Base-by-base conservation (phyloP, 164 flowering plant species). In the Aristolochia contorta region DNA sequence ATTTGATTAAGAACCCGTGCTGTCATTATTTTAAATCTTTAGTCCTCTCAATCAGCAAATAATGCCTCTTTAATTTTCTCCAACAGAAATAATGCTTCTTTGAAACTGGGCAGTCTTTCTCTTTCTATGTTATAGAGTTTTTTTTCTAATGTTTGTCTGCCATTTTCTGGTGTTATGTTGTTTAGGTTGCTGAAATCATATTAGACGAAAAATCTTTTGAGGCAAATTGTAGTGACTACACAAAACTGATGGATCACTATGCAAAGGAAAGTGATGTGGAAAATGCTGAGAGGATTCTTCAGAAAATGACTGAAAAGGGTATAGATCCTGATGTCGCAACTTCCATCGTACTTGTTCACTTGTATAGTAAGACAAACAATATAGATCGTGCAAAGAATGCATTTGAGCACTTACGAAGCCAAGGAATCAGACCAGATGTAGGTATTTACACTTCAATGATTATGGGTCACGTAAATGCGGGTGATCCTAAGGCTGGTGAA, bases 211-310 rank as follows among this genome's bases (percentile, higher is more conserved):
- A 79, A 58, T 80, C 97, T 60, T 88, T 85, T 71, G 73, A 83
- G 59, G 41, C 96, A 30, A 78, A 76, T 58, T 67, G 80, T 24
- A 75, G 78, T 25, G 99, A 94, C 75, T 94, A 77, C 71, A 80
- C 85, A 12, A 83, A 76, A 70, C 86, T 94, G 32, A 76, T 91
- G 68, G 95, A 83, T 69, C 74, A 70, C 50, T 67, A 84, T 79
- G 89, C 95, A 15, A 80, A 79, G 71, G 83, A 73, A 56, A 78
- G 72, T 45, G 84, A 78, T 49, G 4, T 77, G 23, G 85, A 78
- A 53, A 95, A 88, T 74, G 93, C 85, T 33, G 95, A 94, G 67
- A 85, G 95, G 72, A 72, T 91, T 27, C 71, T 91, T 18, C 61
- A 72, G 59, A 91, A 84, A 74, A 94, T 94, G 99, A 72, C 65